phyloP scores from a whole-genome alignment of 2,329 filamentous ascomycete species.

The Penicillium sp. region DNA sequence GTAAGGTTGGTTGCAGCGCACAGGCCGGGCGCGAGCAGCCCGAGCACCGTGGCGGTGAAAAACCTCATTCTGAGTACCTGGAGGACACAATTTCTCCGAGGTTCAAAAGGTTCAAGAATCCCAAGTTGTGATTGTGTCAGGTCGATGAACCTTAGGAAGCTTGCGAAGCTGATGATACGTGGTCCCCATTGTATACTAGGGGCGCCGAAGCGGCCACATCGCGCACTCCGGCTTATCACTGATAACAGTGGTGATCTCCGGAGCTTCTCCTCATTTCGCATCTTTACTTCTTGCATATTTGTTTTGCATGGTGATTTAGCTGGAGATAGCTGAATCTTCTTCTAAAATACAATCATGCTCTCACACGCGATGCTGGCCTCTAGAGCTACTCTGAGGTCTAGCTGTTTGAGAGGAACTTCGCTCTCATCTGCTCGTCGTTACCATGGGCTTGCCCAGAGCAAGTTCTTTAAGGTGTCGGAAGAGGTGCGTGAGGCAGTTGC shows the following conservation, averaged over 20 bases:
- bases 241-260: slow-evolving; percentile 3
- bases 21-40: slow-evolving; percentile 36
- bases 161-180: slow-evolving; percentile 33
- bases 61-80: slow-evolving; percentile 41
- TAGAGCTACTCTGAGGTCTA: slow-evolving; percentile 23
- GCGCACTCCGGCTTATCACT: slow-evolving; percentile 33
- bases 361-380: slow-evolving; percentile 19
- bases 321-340: neutral
- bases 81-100: slow-evolving; percentile 22
- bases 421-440: slow-evolving; percentile 22
- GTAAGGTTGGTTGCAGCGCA: slow-evolving; percentile 31
- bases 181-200: slow-evolving; percentile 37
- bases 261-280: slow-evolving; percentile 22
- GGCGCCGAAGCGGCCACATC: slow-evolving; percentile 35
- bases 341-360: neutral
- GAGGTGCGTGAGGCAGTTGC: slow-evolving; percentile 77
- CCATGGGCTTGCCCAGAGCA: slow-evolving; percentile 36
- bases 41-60: slow-evolving; percentile 38
- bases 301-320: neutral
- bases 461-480: slow-evolving; percentile 69
- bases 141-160: slow-evolving; percentile 13
- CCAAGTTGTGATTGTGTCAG: slow-evolving; percentile 8
- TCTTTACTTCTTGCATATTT: slow-evolving; percentile 9
- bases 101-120: slow-evolving; percentile 10
- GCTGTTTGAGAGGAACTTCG: slow-evolving; percentile 15